phyloP scores from a whole-genome alignment of 257 asterid species.

The Scutellaria barbata region DNA sequence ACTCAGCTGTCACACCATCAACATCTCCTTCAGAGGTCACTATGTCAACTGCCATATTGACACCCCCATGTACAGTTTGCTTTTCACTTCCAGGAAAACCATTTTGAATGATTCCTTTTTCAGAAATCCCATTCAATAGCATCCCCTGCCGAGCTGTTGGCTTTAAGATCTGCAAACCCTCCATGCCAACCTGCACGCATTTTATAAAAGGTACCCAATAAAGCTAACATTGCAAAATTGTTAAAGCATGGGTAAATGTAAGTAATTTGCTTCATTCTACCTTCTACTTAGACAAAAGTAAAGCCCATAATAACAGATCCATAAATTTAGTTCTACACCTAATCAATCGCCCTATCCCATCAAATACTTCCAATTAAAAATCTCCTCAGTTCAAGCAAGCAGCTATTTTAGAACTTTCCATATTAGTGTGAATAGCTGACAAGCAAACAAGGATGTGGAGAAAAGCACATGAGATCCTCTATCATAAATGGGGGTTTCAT shows the following conservation, averaged over 20 bases:
- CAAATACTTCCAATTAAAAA: background rate
- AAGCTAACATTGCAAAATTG: constrained; percentile 11
- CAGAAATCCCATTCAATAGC: constrained; percentile 47
- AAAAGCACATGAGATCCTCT: background rate
- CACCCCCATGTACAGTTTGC: constrained; percentile 54
- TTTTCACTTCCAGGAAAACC: constrained; percentile 52
- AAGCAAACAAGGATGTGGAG: constrained; percentile 15
- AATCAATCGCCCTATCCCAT: background rate
- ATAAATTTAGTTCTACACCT: constrained; percentile 7
- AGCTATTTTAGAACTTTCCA: constrained; percentile 22
- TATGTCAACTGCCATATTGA: constrained; percentile 71
- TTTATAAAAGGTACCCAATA: constrained; percentile 27
- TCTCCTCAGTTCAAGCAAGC: constrained; percentile 11
- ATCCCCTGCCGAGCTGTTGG: constrained; percentile 56
- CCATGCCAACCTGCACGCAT: constrained; percentile 82
- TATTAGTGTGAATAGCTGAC: background rate
- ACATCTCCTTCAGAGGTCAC: constrained; percentile 67
- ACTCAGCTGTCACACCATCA: constrained; percentile 52
- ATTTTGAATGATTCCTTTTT: constrained; percentile 45
- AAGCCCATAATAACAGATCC: constrained; percentile 17
- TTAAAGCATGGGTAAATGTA: constrained; percentile 10
- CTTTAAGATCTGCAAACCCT: constrained; percentile 81
- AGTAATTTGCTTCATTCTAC: background rate
- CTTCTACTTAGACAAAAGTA: constrained; percentile 2
- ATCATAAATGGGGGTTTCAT: background rate